Conservation (phyloP, 805 yeast species). For the Torulaspora indica region DNA sequence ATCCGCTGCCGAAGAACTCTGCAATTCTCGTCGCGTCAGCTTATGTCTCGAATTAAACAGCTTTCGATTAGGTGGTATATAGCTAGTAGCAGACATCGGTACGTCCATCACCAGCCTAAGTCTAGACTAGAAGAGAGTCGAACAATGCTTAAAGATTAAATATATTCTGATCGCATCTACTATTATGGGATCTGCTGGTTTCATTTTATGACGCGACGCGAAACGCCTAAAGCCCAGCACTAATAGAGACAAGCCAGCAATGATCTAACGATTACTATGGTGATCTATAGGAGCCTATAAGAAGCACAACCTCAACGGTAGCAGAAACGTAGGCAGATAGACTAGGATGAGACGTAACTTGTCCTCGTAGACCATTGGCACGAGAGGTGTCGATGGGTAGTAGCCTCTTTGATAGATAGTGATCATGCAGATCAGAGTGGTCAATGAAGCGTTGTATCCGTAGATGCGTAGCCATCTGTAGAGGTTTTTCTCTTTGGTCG, state of each 20-base stretch:
- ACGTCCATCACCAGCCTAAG: too few relatives aligned
- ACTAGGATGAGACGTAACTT: conserved; percentile 24
- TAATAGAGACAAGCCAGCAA: neutral
- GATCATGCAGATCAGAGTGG: conserved; percentile 70
- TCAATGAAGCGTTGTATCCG: conserved; percentile 77
- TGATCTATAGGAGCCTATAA: neutral
- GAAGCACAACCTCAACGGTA: conserved; percentile 27
- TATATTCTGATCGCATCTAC: neutral
- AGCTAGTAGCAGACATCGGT: conserved; percentile 7
- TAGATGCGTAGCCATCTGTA: conserved; percentile 49
- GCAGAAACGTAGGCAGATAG: conserved; percentile 32
- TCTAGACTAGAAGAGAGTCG: too few relatives aligned
- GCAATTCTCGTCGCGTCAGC: conserved; percentile 16
- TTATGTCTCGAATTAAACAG: conserved; percentile 19
- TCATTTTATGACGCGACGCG: neutral
- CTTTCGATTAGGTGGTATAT: conserved; percentile 18
- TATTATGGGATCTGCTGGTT: conserved; percentile 1
- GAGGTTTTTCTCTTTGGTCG: conserved; percentile 9
- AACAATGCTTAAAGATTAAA: too few relatives aligned
- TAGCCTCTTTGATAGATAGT: conserved; percentile 39
- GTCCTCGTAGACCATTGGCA: conserved; percentile 18
- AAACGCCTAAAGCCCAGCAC: neutral
- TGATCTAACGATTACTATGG: neutral
- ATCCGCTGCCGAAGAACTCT: conserved; percentile 1
- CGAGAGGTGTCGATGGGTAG: conserved; percentile 17